These are phyloP conservation scores for Nevesoporus exiguus DNA, from an alignment of 768 basidiomycete species.

Conservation along the genomic window DNA sequence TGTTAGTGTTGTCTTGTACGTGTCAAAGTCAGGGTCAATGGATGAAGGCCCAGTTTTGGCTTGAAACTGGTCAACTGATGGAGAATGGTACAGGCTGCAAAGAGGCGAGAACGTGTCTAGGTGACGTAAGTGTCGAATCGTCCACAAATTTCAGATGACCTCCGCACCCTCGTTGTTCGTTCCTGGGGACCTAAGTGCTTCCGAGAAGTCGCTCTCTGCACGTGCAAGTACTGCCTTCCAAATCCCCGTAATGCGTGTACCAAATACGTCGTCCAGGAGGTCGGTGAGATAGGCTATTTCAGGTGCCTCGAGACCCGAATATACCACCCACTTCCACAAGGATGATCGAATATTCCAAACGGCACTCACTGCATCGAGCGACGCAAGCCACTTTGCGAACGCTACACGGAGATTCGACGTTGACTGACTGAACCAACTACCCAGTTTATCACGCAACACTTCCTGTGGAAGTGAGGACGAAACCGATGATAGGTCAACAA, in stretches of 20 bases:
- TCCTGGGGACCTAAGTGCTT: constrained; percentile 33
- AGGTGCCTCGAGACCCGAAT: constrained; percentile 39
- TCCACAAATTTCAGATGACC: neutral
- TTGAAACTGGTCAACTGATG: constrained; percentile 45
- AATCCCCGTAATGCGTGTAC: constrained; percentile 51
- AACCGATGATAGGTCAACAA: constrained; percentile 66
- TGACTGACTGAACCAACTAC: constrained; percentile 63
- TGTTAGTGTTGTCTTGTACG: constrained; percentile 58
- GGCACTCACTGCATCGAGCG: constrained; percentile 56
- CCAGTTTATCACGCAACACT: constrained; percentile 45
- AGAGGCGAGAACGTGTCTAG: constrained; percentile 49
- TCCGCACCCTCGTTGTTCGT: constrained; percentile 19
- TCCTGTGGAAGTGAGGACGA: constrained; percentile 48
- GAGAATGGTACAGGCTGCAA: constrained; percentile 53
- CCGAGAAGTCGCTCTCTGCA: constrained; percentile 45
- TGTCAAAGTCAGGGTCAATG: constrained; percentile 49
- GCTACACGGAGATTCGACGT: constrained; percentile 42
- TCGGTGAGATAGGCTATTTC: constrained; percentile 46
- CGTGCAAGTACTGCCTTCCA: constrained; percentile 51
- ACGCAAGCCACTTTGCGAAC: constrained; percentile 54
- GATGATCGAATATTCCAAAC: constrained; percentile 69
- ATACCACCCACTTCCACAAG: constrained; percentile 44
- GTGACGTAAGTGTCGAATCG: constrained; percentile 9
- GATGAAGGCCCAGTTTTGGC: constrained; percentile 35
- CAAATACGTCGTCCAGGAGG: constrained; percentile 53